Percentiles rank a stretch among this genome's conserved stretches.
Evolutionary conservation across 768 basidiomycete genomes (phyloP).

Genomic region (Kwoniella newhampshirensis): DNA sequence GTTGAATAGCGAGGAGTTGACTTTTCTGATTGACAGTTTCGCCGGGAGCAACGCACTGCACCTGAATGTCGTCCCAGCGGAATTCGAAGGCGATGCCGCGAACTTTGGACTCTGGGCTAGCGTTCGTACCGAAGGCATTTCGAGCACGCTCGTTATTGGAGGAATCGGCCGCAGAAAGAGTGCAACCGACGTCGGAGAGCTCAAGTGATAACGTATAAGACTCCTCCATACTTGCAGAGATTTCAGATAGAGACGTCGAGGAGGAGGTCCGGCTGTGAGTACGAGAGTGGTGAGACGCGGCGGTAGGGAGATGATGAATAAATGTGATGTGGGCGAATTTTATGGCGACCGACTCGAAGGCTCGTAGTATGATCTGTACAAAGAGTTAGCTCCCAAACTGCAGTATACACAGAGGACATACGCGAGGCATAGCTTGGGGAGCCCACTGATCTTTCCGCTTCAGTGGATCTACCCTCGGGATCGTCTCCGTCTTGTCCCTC

Average conservation of each 20-base stretch:
- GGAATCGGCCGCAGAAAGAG: conserved; percentile 39
- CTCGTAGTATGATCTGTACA: conserved; percentile 37
- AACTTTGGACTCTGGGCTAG: conserved; percentile 27
- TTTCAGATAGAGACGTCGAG: conserved; percentile 25
- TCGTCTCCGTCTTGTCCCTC: background rate
- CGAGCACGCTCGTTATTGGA: conserved; percentile 39
- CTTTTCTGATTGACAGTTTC: conserved; percentile 23
- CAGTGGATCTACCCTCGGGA: background rate
- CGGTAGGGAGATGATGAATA: conserved; percentile 22
- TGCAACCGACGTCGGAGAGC: conserved; percentile 15
- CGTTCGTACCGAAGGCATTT: conserved; percentile 44
- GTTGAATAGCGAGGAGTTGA: conserved; percentile 32
- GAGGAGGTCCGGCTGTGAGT: conserved; percentile 9
- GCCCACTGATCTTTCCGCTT: conserved; percentile 18
- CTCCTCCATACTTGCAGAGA: conserved; percentile 16
- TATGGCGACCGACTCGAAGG: conserved; percentile 31
- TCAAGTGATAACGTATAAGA: conserved; percentile 29
- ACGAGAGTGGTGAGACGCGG: background rate
- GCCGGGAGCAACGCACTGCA: conserved; percentile 34
- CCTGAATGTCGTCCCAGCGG: conserved; percentile 24
- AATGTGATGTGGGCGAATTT: conserved; percentile 23
- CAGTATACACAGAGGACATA: conserved; percentile 13
- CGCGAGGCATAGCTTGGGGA: conserved; percentile 25
- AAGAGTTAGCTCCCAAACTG: background rate
- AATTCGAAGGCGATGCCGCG: conserved; percentile 32